phyloP scores from a whole-genome alignment of 805 yeast species.

The Barnettozyma salicaria region DNA sequence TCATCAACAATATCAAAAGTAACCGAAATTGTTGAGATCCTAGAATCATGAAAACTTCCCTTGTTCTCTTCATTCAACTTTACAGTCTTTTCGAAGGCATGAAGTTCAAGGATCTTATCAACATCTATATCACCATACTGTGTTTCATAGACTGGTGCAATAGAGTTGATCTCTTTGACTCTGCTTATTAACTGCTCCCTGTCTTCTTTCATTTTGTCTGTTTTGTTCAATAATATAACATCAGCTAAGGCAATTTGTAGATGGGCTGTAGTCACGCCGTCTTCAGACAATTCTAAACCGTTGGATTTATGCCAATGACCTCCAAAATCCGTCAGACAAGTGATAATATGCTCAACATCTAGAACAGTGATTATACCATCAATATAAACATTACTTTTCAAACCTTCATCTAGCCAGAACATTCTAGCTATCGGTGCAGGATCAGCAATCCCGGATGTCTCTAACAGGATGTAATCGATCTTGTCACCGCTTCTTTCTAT shows the following conservation, averaged over 20 bases:
- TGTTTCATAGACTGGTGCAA: constrained; percentile 63
- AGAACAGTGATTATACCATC: constrained; percentile 90
- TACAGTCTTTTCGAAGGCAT: constrained; percentile 58
- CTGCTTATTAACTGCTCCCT: constrained; percentile 32
- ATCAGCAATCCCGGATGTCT: constrained; percentile 95
- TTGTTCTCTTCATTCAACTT: constrained; percentile 19
- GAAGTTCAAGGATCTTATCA: constrained; percentile 61
- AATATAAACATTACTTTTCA: constrained; percentile 75
- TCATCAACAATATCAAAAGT: constrained; percentile 34
- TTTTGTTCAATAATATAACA: constrained; percentile 69
- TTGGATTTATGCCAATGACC: constrained; percentile 60
- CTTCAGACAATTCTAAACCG: constrained; percentile 36
- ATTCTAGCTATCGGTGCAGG: constrained; percentile 95
- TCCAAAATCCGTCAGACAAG: constrained; percentile 64
- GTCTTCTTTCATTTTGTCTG: constrained; percentile 44
- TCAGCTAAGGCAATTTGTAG: constrained; percentile 90
- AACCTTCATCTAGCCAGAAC: constrained; percentile 96
- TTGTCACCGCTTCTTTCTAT: constrained; percentile 62
- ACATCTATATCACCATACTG: constrained; percentile 71
- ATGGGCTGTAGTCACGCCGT: constrained; percentile 70
- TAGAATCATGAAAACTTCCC: constrained; percentile 41
- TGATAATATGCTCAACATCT: constrained; percentile 62
- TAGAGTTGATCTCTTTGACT: constrained; percentile 52
- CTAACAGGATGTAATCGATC: constrained; percentile 87
- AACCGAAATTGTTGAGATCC: constrained; percentile 49